A percentile compares a stretch with the other conserved stretches of the same genome.
Evolutionary conservation across 768 basidiomycete species (phyloP).

Genomic region (Gloeophyllum trabeum): DNA sequence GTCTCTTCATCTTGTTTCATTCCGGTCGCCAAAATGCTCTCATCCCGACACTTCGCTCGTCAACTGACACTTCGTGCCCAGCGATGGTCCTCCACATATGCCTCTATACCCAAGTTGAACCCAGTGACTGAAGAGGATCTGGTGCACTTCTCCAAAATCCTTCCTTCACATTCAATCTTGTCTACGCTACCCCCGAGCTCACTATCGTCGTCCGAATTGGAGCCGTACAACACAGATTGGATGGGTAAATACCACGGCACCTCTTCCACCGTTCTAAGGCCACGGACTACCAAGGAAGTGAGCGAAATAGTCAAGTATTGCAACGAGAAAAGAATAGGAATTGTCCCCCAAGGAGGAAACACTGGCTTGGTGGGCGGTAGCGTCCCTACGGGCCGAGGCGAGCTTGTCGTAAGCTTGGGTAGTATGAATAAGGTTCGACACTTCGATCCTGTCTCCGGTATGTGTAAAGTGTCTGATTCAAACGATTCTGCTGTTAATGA

Average conservation of each 20-base stretch:
- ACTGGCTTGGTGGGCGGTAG: conserved; percentile 96
- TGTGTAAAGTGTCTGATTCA: no score
- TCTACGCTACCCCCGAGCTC: conserved; percentile 49
- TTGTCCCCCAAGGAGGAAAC: conserved; percentile 97
- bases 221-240: conserved; percentile 84
- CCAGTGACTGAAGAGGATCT: conserved; percentile 48
- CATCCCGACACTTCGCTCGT: conserved; percentile 4
- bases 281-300: conserved; percentile 81
- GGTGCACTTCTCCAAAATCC: conserved; percentile 54
- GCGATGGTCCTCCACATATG: conserved; percentile 12
- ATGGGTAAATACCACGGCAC: conserved; percentile 90
- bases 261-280: conserved; percentile 79
- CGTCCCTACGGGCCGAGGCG: conserved; percentile 69
- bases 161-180: conserved; percentile 51
- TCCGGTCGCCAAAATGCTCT: conserved; percentile 6
- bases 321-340: conserved; percentile 65
- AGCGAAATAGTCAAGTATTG: conserved; percentile 84
- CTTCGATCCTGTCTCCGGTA: conserved; percentile 79
- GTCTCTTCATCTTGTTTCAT: background rate
- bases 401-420: conserved; percentile 74
- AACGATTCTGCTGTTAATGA: no score
- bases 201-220: conserved; percentile 51
- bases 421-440: conserved; percentile 77
- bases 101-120: conserved; percentile 23
- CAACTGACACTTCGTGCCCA: background rate